phyloP scores from a whole-genome alignment of 768 basidiomycete species.

The Kwoniella newhampshirensis region DNA sequence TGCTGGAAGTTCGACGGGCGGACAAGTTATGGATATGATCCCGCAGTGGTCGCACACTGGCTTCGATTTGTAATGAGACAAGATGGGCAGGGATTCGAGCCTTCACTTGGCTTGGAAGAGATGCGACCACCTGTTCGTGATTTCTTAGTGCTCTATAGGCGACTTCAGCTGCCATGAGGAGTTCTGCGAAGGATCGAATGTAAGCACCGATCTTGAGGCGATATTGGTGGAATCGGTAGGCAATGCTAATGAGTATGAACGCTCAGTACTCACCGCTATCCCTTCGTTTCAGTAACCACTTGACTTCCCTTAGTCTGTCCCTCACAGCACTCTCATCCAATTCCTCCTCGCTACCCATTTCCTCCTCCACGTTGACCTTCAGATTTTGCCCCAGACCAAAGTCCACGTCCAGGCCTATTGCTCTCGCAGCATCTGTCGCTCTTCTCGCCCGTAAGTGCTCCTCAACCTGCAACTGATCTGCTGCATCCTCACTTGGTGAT shows the following conservation, averaged over 20 bases:
- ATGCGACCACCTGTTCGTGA: conserved; percentile 32
- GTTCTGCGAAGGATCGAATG: too few species aligned
- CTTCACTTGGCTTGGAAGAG: conserved; percentile 20
- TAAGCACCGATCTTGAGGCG: too few species aligned
- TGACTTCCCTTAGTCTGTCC: conserved; percentile 19
- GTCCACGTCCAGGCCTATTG: conserved; percentile 28
- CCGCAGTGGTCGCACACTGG: not conserved
- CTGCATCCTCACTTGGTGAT: not conserved
- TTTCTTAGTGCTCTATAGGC: conserved; percentile 35
- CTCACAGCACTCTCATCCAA: conserved; percentile 22
- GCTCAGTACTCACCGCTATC: conserved; percentile 31
- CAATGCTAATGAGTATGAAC: not conserved
- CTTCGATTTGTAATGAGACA: conserved; percentile 1
- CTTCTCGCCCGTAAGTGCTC: conserved; percentile 21
- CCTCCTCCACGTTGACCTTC: conserved; percentile 1
- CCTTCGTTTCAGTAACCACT: conserved; percentile 20
- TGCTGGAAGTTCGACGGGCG: not conserved
- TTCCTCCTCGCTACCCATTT: conserved; percentile 24
- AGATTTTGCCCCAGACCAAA: not conserved
- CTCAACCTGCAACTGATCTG: not conserved
- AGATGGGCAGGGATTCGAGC: conserved; percentile 14
- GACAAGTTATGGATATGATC: not conserved
- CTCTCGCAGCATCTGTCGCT: conserved; percentile 26
- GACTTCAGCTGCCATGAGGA: conserved; percentile 39
- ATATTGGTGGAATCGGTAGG: too few species aligned